phyloP scores from a whole-genome alignment of 2,329 filamentous ascomycete species.

The Aspergillus sp. region DNA sequence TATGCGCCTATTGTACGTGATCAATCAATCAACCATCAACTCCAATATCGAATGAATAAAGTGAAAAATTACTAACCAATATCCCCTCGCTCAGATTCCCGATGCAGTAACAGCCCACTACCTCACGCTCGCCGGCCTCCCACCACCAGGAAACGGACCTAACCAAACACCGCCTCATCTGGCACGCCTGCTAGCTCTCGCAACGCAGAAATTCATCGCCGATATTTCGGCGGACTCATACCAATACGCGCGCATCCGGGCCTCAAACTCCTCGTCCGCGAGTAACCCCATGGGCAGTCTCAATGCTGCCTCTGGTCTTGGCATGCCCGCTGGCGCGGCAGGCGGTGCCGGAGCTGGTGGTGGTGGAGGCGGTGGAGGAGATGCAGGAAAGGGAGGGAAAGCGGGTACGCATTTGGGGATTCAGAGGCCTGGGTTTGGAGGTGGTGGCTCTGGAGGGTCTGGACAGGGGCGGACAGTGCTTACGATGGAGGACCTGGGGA shows the following conservation, averaged over 20 bases:
- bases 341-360: slow-evolving; percentile 51
- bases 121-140: slow-evolving; percentile 90
- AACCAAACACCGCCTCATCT: slow-evolving; percentile 77
- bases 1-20: slow-evolving; percentile 87
- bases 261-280: slow-evolving; percentile 80
- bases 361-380: slow-evolving; percentile 37
- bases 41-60: too few relatives aligned
- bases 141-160: slow-evolving; percentile 79
- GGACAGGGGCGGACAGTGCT: slow-evolving; percentile 85
- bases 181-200: slow-evolving; percentile 87
- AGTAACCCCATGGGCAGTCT: slow-evolving; percentile 91
- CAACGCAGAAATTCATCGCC: slow-evolving; percentile 98
- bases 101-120: slow-evolving; percentile 98
- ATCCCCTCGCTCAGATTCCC: slow-evolving; percentile 66
- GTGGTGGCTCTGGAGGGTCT: slow-evolving; percentile 82
- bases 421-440: slow-evolving; percentile 77
- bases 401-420: slow-evolving; percentile 64
- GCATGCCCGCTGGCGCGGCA: slow-evolving; percentile 50
- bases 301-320: slow-evolving; percentile 63
- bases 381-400: slow-evolving; percentile 43
- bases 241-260: slow-evolving; percentile 93
- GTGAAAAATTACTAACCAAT: not conserved
- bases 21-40: too few relatives aligned
- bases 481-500: slow-evolving; percentile 97
- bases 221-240: slow-evolving; percentile 97